Conservation (phyloP, 768 basidiomycete species). For the Auricularia sp. region DNA sequence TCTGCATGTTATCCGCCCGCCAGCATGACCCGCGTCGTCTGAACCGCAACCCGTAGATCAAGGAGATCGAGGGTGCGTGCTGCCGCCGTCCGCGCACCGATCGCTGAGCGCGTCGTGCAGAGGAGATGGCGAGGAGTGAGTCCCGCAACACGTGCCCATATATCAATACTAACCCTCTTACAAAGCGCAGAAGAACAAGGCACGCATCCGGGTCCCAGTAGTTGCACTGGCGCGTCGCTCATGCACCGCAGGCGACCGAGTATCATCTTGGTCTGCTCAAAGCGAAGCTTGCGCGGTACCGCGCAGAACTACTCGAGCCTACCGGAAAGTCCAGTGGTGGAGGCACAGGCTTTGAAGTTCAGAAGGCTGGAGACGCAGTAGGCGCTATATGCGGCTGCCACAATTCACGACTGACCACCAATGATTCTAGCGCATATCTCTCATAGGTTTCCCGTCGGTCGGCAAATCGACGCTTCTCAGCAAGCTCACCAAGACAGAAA, state of each 20-base stretch:
- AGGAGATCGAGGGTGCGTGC: slow-evolving; percentile 83
- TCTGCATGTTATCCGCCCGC: slow-evolving; percentile 12
- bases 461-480: slow-evolving; percentile 89
- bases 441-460: slow-evolving; percentile 94
- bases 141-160: slow-evolving; percentile 8
- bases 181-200: slow-evolving; percentile 93
- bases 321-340: slow-evolving; percentile 68
- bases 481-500: slow-evolving; percentile 76
- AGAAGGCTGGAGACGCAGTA: slow-evolving; percentile 50
- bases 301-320: slow-evolving; percentile 91
- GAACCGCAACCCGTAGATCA: slow-evolving; percentile 50
- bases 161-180: not conserved
- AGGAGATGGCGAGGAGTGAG: slow-evolving; percentile 97
- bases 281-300: slow-evolving; percentile 89
- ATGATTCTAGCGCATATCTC: slow-evolving; percentile 45
- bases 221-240: slow-evolving; percentile 4
- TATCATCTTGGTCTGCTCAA: slow-evolving; percentile 86
- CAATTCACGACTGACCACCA: not conserved
- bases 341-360: slow-evolving; percentile 83
- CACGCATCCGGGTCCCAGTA: slow-evolving; percentile 17
- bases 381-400: not conserved
- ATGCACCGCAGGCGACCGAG: slow-evolving; percentile 62
- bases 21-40: not conserved
- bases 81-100: not conserved
- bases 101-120: slow-evolving; percentile 26